Evolutionary conservation across 495 filamentous ascomycete species (phyloP).

Genomic region (Penicillium canariense): DNA sequence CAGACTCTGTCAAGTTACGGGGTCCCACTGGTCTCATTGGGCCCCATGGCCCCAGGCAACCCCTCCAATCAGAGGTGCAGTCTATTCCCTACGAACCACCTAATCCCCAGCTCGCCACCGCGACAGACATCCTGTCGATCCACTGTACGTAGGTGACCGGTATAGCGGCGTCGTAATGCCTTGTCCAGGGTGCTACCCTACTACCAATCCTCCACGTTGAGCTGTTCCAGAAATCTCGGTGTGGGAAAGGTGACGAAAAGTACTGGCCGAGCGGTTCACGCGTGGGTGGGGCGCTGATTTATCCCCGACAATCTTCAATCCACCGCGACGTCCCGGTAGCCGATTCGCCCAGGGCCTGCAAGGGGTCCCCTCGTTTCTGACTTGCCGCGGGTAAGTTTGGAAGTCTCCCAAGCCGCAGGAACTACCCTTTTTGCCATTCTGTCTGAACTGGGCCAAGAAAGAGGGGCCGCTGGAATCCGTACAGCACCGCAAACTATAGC

Average conservation of each 20-base stretch:
- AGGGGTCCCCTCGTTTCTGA: conserved; percentile 11
- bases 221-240: conserved; percentile 2
- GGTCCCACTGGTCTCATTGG: not conserved
- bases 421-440: not conserved
- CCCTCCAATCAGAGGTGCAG: not conserved
- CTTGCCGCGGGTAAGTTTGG: conserved; percentile 16
- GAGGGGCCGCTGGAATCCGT: not conserved
- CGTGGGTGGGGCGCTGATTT: conserved; percentile 9
- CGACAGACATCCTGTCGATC: not conserved
- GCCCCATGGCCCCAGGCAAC: not conserved
- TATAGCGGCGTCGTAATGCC: not conserved
- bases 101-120: not conserved
- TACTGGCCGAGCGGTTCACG: conserved; percentile 14
- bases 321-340: conserved; percentile 8
- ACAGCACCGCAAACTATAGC: not conserved
- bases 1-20: not conserved
- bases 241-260: conserved; percentile 1
- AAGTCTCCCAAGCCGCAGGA: not conserved
- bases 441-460: too few species aligned
- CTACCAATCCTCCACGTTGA: not conserved
- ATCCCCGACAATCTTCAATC: conserved; percentile 12
- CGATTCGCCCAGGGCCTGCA: conserved; percentile 16
- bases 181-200: not conserved
- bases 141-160: not conserved
- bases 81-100: not conserved